phyloP scores from a whole-genome alignment of 2,329 filamentous ascomycete genomes.

The Colletotrichum camelliae region DNA sequence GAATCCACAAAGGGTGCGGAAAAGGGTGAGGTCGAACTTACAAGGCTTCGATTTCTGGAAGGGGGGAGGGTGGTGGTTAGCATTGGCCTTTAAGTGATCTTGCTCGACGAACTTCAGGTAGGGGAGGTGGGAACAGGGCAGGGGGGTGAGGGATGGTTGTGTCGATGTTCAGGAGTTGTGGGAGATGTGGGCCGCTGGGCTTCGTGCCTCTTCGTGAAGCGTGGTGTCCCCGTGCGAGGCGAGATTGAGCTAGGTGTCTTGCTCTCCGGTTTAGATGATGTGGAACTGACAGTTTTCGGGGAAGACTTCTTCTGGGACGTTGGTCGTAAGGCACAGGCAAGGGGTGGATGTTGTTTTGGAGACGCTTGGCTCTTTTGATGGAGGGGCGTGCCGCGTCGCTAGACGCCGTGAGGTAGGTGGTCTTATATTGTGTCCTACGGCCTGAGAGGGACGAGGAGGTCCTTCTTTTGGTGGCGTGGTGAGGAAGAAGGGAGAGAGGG shows the following conservation, averaged over 20 bases:
- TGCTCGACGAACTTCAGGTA: background rate
- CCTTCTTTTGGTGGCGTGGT: too few relatives aligned
- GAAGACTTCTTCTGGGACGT: background rate
- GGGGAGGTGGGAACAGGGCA: background rate
- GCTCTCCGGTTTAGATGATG: fast-evolving
- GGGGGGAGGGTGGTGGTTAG: background rate
- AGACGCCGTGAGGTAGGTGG: too few relatives aligned
- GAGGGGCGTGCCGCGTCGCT: too few relatives aligned
- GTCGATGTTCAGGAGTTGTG: background rate
- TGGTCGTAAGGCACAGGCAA: too few relatives aligned
- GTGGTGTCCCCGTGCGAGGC: background rate
- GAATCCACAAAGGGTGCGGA: background rate
- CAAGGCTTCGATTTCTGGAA: slow-evolving; percentile 86
- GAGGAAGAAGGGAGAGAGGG: too few relatives aligned
- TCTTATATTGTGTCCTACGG: too few relatives aligned
- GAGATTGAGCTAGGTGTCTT: background rate
- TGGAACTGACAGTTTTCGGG: background rate
- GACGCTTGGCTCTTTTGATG: too few relatives aligned
- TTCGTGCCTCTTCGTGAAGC: background rate
- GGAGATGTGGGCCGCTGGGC: background rate
- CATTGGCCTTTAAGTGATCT: background rate
- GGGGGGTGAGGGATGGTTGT: background rate
- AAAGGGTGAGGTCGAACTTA: slow-evolving; percentile 54
- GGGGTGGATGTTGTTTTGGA: too few relatives aligned
- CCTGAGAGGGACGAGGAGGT: too few relatives aligned